Conservation (phyloP, 495 filamentous ascomycete genomes). For the Penicillium argentinense region DNA sequence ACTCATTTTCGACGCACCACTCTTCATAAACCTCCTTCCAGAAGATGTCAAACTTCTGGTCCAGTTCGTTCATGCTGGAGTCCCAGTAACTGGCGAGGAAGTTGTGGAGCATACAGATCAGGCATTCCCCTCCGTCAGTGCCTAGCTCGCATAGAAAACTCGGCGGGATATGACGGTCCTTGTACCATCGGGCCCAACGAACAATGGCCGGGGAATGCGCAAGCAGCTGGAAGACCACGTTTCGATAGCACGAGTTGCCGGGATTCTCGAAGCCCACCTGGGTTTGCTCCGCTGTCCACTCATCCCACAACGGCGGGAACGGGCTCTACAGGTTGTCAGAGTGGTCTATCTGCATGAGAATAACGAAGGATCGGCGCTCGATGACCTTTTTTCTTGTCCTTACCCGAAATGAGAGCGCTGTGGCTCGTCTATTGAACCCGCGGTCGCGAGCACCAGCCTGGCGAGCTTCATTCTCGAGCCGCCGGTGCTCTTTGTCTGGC, state of each 20-base stretch:
- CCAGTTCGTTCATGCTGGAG: neutral
- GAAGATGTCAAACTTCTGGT: neutral
- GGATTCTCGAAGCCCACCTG: slow-evolving; percentile 6
- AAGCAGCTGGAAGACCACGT: slow-evolving; percentile 38
- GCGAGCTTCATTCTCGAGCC: no score
- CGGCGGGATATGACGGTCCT: neutral
- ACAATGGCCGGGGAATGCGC: slow-evolving; percentile 41
- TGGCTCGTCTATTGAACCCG: no score
- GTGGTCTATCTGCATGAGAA: neutral
- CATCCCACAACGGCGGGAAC: neutral
- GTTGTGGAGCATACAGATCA: slow-evolving; percentile 17
- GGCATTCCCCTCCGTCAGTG: neutral
- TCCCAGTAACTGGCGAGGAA: slow-evolving; percentile 25
- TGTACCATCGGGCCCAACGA: slow-evolving; percentile 31
- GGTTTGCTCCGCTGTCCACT: neutral
- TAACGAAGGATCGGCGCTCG: no score
- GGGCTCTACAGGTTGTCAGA: neutral
- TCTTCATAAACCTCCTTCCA: neutral
- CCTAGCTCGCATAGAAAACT: neutral
- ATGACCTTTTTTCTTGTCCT: no score
- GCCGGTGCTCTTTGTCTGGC: no score
- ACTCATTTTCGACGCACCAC: no score
- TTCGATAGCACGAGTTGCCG: slow-evolving; percentile 40
- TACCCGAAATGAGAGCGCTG: no score
- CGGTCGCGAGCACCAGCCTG: no score